These are phyloP conservation scores for Penicillium oxalicum DNA, from an alignment of 2,329 filamentous ascomycete species.

Conservation along the genomic window DNA sequence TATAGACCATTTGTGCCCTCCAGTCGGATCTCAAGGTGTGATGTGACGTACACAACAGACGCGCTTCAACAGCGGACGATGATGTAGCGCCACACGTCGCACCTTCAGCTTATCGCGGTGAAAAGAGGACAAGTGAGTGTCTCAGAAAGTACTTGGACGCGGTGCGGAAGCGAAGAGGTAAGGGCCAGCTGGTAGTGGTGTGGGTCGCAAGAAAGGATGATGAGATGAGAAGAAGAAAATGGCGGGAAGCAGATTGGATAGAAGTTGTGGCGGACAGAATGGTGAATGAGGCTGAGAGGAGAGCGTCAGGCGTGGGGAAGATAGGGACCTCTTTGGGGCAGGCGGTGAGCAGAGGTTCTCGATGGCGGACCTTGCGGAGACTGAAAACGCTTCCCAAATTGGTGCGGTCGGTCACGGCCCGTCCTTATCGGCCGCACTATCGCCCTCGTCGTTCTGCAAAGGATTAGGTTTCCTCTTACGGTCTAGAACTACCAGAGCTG, in stretches of 20 bases:
- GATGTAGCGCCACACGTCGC: constrained; percentile 15
- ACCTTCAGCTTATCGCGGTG: constrained; percentile 2
- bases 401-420: no score
- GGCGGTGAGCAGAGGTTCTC: constrained; percentile 18
- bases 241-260: constrained; percentile 8
- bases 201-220: background rate
- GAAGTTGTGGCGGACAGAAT: constrained; percentile 15
- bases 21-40: background rate
- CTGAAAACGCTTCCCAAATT: background rate
- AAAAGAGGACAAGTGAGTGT: constrained; percentile 1
- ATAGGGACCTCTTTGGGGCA: constrained; percentile 12
- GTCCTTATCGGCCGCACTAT: no score
- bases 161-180: constrained; percentile 7
- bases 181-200: no score
- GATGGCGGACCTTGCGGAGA: constrained; percentile 1
- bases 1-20: background rate
- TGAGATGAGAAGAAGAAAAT: constrained; percentile 3
- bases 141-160: constrained; percentile 2
- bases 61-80: constrained; percentile 5
- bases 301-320: constrained; percentile 14
- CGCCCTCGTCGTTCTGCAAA: no score
- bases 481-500: no score
- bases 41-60: constrained; percentile 3
- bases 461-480: no score
- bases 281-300: constrained; percentile 17